Percentiles rank a stretch among this genome's conserved stretches.
These are phyloP conservation scores for Apiotrichum domesticum DNA, from an alignment of 1,284 basidiomycete genomes.

Conservation along the genomic window DNA sequence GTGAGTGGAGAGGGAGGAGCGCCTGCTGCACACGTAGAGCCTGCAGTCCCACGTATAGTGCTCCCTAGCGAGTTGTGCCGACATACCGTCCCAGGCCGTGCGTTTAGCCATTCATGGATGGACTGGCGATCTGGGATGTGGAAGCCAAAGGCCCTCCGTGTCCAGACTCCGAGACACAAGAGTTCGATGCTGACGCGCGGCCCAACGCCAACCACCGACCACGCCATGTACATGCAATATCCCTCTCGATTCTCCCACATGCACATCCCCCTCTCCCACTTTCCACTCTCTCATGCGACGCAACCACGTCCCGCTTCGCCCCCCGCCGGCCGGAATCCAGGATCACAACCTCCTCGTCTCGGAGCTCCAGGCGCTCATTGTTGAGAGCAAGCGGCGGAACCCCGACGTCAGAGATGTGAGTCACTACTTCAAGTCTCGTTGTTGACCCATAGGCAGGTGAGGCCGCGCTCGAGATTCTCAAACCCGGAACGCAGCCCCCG, in stretches of 20 bases:
- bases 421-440: neutral
- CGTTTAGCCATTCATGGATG: too few relatives aligned
- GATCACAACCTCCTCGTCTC: slow-evolving; percentile 46
- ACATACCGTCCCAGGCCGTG: too few relatives aligned
- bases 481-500: slow-evolving; percentile 58
- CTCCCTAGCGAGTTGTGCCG: too few relatives aligned
- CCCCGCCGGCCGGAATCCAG: slow-evolving; percentile 16
- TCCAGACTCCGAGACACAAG: too few relatives aligned
- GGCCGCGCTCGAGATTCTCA: slow-evolving; percentile 71
- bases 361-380: slow-evolving; percentile 60
- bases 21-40: too few relatives aligned
- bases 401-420: slow-evolving; percentile 74
- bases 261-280: neutral
- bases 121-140: too few relatives aligned
- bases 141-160: too few relatives aligned
- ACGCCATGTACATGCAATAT: too few relatives aligned
- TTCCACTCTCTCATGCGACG: neutral
- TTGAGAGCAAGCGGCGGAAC: slow-evolving; percentile 72
- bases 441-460: slow-evolving; percentile 58
- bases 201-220: too few relatives aligned
- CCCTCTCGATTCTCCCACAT: neutral
- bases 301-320: neutral
- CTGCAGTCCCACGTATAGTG: too few relatives aligned
- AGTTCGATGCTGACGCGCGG: too few relatives aligned
- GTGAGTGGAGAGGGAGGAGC: too few relatives aligned